A percentile compares a stretch with the other conserved stretches of the same genome.
These are phyloP conservation scores for Diaporthe caulivora DNA, from an alignment of 2,329 filamentous ascomycete species.

Conservation along the genomic window DNA sequence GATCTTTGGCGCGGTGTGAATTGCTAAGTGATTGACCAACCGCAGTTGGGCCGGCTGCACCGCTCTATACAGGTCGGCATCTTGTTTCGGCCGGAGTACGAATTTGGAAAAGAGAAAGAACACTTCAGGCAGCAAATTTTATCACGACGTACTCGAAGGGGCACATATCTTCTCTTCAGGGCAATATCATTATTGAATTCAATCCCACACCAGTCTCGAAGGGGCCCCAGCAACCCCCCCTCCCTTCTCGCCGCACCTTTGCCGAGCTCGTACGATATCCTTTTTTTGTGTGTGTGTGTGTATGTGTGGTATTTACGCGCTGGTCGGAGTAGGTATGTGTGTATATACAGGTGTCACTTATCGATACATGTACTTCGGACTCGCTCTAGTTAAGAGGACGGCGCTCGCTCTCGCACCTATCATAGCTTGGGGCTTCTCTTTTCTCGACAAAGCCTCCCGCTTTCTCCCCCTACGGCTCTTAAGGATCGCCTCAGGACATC, in stretches of 20 bases:
- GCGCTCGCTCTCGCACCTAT: not conserved
- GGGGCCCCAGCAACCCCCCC: not conserved
- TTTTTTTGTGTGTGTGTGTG: not conserved
- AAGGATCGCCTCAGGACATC: constrained; percentile 1
- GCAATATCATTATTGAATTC: constrained; percentile 9
- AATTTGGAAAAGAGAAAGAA: no score
- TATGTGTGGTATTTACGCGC: not conserved
- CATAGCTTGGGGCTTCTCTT: not conserved
- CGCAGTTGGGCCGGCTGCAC: no score
- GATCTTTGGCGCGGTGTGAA: no score
- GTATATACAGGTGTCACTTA: constrained; percentile 12
- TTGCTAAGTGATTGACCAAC: not conserved
- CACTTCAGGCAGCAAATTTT: not conserved
- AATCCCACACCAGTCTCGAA: constrained; percentile 20
- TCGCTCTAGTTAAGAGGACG: constrained; percentile 1
- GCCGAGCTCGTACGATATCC: not conserved
- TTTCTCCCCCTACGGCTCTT: not conserved
- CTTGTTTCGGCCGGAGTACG: no score
- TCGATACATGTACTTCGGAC: constrained; percentile 26
- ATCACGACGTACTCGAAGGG: not conserved
- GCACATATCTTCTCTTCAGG: not conserved
- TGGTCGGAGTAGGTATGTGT: not conserved
- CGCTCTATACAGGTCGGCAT: not conserved
- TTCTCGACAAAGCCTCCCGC: not conserved
- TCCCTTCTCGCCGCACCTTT: not conserved